Base-by-base conservation (phyloP, 768 basidiomycete species). In the Pleurotus djamor region DNA sequence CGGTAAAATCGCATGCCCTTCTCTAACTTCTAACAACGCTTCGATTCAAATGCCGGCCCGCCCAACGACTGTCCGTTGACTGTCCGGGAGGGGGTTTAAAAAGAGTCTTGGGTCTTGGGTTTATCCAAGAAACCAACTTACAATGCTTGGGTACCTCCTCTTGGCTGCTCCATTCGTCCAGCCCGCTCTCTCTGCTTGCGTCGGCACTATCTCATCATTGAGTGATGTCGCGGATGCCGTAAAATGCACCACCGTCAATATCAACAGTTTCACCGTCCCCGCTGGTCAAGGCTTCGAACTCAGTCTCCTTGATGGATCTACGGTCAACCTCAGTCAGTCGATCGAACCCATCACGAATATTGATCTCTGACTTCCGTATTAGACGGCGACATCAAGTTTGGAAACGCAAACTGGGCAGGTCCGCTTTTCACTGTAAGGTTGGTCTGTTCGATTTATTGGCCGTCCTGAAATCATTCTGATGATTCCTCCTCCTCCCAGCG, bases 341-440 rank as follows among this genome's bases (percentile, higher is more conserved):
- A n/a, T 41, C n/a, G 38, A 10, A 41, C 10, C 9, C n/a, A 41
- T 41, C 38, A 10, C n/a, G 10, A 41, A 41, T 41, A 41, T 41
- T n/a, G 21, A 28, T n/a, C 38, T n/a, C 38, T 41, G n/a, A 41
- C 38, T 41, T 41, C 9, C 38, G n/a, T n/a, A n/a, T 10, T n/a
- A 87, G 83, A 76, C 61, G 87, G 87, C 14, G 79, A 88, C 35
- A 76, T 88, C 47, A 63, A 68, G 17, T 88, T 89, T 65, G 85
- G 79, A 5, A 80, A 79, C 52, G 5, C 65, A 57, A 78, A 65
- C 43, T 85, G 84, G 84, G 71, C 65, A 0, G 85, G 84, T 8
- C 85, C 82, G 10, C 70, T 86, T 41, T 84, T 87, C 67, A 68
- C 74, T 35, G 66, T 86, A 63, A 78, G 63, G 83, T 84, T 61